Conservation (phyloP, 73 alveolate genomes). For the Paramecium tetraurelia region DNA sequence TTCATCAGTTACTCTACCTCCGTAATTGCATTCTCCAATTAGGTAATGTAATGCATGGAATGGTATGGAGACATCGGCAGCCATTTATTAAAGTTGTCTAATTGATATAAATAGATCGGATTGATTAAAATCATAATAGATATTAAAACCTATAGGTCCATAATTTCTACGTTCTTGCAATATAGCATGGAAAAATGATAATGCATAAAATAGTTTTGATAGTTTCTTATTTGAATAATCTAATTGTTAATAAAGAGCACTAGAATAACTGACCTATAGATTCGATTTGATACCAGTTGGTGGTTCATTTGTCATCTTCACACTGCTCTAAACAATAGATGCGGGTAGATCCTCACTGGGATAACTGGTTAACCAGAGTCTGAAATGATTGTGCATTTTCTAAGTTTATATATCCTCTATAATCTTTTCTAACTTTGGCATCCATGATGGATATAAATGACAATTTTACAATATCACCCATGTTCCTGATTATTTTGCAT, state of each 20-base stretch:
- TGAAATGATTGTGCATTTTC: constrained; percentile 66
- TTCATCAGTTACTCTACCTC: constrained; percentile 99
- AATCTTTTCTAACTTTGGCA: constrained; percentile 81
- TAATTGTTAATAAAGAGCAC: constrained; percentile 81
- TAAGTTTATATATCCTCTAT: background rate
- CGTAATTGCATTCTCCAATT: constrained; percentile 99
- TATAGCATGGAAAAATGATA: constrained; percentile 96
- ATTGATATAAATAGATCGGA: constrained; percentile 81
- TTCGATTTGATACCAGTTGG: constrained; percentile 98
- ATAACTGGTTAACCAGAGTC: constrained; percentile 97
- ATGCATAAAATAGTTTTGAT: constrained; percentile 92
- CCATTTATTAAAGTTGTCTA: constrained; percentile 89
- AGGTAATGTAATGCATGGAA: constrained; percentile 96
- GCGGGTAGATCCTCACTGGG: constrained; percentile 96
- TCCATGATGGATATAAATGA: background rate
- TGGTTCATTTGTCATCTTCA: constrained; percentile 99
- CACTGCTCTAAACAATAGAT: constrained; percentile 90
- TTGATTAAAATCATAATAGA: constrained; percentile 98
- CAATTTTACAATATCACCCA: background rate
- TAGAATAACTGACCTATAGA: constrained; percentile 90
- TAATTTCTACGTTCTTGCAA: constrained; percentile 99
- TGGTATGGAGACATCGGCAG: constrained; percentile 82
- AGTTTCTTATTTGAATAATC: constrained; percentile 83
- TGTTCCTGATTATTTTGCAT: constrained; percentile 64
- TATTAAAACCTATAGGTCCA: constrained; percentile 99